Conservation (phyloP, 2,329 filamentous ascomycete genomes). For the Seiridium cupressi region DNA sequence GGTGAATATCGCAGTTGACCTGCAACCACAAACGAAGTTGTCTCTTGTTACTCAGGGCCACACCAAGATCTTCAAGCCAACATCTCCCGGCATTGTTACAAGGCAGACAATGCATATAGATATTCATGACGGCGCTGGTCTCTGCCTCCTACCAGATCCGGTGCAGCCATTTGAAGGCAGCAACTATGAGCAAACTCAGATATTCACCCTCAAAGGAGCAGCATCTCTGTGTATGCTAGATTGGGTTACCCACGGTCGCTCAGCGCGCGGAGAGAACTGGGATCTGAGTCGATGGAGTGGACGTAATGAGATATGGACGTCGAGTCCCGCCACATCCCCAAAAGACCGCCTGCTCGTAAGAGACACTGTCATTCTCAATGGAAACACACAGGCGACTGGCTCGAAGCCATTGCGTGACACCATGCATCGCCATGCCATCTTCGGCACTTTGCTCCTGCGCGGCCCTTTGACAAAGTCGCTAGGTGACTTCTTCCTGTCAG, state of each 20-base stretch:
- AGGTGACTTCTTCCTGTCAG: constrained; percentile 71
- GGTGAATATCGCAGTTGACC: constrained; percentile 68
- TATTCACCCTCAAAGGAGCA: constrained; percentile 60
- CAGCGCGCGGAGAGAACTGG: constrained; percentile 87
- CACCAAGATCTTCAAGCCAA: constrained; percentile 92
- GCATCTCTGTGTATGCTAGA: constrained; percentile 79
- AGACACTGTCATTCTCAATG: constrained; percentile 77
- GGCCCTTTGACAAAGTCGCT: constrained; percentile 68
- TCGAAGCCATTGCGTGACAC: constrained; percentile 50
- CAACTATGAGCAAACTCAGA: constrained; percentile 80
- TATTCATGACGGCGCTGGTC: constrained; percentile 48
- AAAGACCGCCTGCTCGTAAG: constrained; percentile 69
- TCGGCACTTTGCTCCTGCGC: constrained; percentile 81
- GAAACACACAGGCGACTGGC: constrained; percentile 39
- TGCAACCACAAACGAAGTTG: constrained; percentile 65
- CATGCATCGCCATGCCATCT: constrained; percentile 73
- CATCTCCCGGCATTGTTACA: constrained; percentile 52
- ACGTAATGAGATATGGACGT: constrained; percentile 80
- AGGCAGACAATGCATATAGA: constrained; percentile 54
- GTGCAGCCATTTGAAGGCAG: constrained; percentile 87
- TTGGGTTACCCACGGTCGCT: constrained; percentile 89
- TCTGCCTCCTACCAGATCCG: constrained; percentile 81
- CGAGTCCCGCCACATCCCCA: constrained; percentile 26
- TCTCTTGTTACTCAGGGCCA: constrained; percentile 72
- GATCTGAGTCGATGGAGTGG: constrained; percentile 76